A percentile compares a stretch with the other conserved stretches of the same genome.
Evolutionary conservation across 1,139 yeast genomes (phyloP).

Genomic region (Sugiyamaella japonica): DNA sequence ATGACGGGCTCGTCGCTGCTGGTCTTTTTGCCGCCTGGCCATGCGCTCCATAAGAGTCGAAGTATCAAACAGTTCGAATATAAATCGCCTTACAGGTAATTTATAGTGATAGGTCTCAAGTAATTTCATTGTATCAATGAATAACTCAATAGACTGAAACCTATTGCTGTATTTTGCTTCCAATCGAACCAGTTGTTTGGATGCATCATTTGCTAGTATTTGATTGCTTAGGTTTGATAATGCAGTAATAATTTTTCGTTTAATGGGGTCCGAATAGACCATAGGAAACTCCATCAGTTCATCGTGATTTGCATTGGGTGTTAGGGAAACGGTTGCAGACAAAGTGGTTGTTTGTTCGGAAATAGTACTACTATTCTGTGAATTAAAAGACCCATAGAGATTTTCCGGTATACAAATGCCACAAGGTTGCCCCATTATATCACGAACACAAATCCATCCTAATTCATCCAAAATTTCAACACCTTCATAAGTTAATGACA

Average conservation of each 20-base stretch:
- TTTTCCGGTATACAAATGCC: constrained; percentile 43
- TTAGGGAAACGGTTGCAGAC: neutral
- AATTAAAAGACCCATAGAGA: neutral
- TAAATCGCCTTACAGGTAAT: constrained; percentile 60
- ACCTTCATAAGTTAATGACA: constrained; percentile 75
- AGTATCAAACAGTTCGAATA: constrained; percentile 67
- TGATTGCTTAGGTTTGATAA: constrained; percentile 66
- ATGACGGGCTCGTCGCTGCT: constrained; percentile 29
- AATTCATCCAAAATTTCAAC: constrained; percentile 81
- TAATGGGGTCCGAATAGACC: constrained; percentile 42
- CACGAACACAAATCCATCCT: constrained; percentile 68
- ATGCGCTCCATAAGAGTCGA: constrained; percentile 55
- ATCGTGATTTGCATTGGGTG: constrained; percentile 19
- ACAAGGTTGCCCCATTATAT: constrained; percentile 53
- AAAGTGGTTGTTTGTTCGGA: no score
- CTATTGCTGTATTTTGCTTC: constrained; percentile 54
- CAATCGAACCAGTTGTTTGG: constrained; percentile 58
- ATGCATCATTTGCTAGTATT: constrained; percentile 63
- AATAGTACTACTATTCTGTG: no score
- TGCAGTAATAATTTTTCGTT: constrained; percentile 53
- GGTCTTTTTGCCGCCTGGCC: constrained; percentile 30
- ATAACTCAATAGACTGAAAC: constrained; percentile 59
- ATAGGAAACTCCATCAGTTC: constrained; percentile 34
- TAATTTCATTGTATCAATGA: constrained; percentile 59
- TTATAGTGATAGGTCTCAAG: constrained; percentile 69